Conservation (phyloP, 1,139 yeast species). For the Blastobotrys illinoisensis region DNA sequence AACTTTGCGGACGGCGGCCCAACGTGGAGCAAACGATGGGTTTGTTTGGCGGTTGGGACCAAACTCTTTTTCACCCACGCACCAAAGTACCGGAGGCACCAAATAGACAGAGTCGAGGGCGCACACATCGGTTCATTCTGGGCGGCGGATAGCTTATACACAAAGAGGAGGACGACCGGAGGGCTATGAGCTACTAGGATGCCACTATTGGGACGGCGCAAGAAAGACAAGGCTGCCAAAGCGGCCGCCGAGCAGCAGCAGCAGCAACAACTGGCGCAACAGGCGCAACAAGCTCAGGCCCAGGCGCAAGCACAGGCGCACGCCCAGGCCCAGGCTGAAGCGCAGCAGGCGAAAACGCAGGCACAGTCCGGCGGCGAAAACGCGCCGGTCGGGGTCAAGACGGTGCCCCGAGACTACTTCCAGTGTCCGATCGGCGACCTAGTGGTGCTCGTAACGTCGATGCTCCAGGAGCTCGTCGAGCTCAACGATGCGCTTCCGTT, state of each 20-base stretch:
- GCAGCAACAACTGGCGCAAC: too few species aligned
- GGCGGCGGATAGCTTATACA: background rate
- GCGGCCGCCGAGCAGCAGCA: background rate
- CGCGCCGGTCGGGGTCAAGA: conserved; percentile 12
- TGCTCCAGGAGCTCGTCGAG: conserved; percentile 66
- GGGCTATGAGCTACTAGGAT: background rate
- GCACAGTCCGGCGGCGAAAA: background rate
- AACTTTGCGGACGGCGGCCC: background rate
- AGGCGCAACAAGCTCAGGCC: background rate
- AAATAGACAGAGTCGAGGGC: too few species aligned
- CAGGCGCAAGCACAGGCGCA: background rate
- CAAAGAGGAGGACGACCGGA: background rate
- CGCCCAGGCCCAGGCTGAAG: background rate
- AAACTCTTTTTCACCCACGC: background rate
- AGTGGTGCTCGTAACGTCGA: conserved; percentile 65
- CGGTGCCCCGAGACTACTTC: conserved; percentile 55
- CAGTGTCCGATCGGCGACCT: conserved; percentile 67
- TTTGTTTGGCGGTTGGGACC: background rate
- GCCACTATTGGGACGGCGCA: background rate
- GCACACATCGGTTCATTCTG: too few species aligned
- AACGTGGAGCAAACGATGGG: background rate
- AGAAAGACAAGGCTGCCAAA: background rate
- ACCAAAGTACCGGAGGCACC: too few species aligned
- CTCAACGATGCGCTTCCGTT: conserved; percentile 57
- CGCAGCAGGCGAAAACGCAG: background rate